Evolutionary conservation across 1,284 basidiomycete species (phyloP).

Genomic region (Sporisorium iseilematis-ciliati): DNA sequence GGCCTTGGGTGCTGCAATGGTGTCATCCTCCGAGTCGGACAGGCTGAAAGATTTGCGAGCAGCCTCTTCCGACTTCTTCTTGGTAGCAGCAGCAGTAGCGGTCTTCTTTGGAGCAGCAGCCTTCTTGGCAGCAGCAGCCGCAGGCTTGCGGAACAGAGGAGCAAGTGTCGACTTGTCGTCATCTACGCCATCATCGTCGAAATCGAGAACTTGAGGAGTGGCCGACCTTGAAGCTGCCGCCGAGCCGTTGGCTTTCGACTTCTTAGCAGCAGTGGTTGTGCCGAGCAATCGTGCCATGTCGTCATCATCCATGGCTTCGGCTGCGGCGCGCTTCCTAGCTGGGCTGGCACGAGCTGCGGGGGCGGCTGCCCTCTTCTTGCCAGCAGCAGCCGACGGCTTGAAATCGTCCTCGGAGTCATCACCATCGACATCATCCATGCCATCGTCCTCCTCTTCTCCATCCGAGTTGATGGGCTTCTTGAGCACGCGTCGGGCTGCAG

Average conservation of each 20-base stretch:
- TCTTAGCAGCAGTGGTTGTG: slow-evolving; percentile 34
- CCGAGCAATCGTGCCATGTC: slow-evolving; percentile 33
- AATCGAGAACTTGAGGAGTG: slow-evolving; percentile 35
- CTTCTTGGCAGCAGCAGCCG: slow-evolving; percentile 13
- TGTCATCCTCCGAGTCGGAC: slow-evolving; percentile 52
- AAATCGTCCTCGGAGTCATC: slow-evolving; percentile 61
- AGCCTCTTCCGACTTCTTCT: slow-evolving; percentile 20
- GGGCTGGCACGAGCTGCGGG: slow-evolving; percentile 35
- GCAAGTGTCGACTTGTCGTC: slow-evolving; percentile 37
- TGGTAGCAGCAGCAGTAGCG: slow-evolving; percentile 24
- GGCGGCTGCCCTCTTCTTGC: slow-evolving; percentile 36
- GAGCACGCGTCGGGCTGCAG: slow-evolving; percentile 74
- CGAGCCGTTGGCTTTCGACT: slow-evolving; percentile 25
- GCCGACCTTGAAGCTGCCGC: slow-evolving; percentile 37
- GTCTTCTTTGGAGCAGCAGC: slow-evolving; percentile 22
- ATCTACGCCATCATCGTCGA: slow-evolving; percentile 19
- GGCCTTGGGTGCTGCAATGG: slow-evolving; percentile 32
- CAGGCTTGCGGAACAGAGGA: slow-evolving; percentile 31
- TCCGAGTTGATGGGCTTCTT: slow-evolving; percentile 73
- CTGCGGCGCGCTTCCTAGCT: slow-evolving; percentile 38
- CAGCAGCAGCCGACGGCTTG: slow-evolving; percentile 35
- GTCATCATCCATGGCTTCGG: slow-evolving; percentile 46
- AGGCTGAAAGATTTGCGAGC: slow-evolving; percentile 42
- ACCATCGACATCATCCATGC: slow-evolving; percentile 24
- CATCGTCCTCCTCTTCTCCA: slow-evolving; percentile 71